Evolutionary conservation across 2,329 filamentous ascomycete genomes (phyloP).

Genomic region (Xylaria sp.): DNA sequence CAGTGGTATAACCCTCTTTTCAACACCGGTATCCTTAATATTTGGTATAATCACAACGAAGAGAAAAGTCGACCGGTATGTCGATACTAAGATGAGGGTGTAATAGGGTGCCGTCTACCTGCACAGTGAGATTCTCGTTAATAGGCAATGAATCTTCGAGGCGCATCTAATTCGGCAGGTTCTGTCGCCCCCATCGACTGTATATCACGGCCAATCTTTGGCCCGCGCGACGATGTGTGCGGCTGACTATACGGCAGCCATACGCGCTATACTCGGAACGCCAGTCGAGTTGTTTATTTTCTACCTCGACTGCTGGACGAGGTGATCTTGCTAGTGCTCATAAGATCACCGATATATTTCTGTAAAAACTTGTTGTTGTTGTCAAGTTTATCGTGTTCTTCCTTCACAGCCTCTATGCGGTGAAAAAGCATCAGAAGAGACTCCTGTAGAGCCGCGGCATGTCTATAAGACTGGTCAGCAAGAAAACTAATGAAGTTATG

Average conservation of each 20-base stretch:
- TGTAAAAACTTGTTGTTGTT: constrained; percentile 97
- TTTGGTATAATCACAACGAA: constrained; percentile 40
- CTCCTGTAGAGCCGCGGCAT: constrained; percentile 86
- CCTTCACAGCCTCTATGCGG: constrained; percentile 90
- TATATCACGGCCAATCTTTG: constrained; percentile 6
- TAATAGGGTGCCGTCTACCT: constrained; percentile 23
- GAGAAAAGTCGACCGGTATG: constrained; percentile 28
- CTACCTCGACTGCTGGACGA: constrained; percentile 58
- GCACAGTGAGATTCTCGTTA: constrained; percentile 5
- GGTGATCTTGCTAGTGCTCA: constrained; percentile 81
- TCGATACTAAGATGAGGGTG: constrained; percentile 29
- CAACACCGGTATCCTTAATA: constrained; percentile 40
- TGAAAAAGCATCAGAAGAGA: constrained; percentile 89
- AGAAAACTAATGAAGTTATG: neutral
- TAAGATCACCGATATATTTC: constrained; percentile 96
- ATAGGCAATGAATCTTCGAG: constrained; percentile 7
- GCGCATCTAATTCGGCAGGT: neutral
- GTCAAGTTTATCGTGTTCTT: constrained; percentile 95
- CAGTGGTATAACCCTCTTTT: constrained; percentile 42
- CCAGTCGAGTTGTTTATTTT: constrained; percentile 50
- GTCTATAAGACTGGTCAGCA: constrained; percentile 57
- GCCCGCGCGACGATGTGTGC: constrained; percentile 8
- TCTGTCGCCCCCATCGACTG: neutral
- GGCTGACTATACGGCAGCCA: neutral
- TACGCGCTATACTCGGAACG: constrained; percentile 11